Evolutionary conservation across 225 moss, liverwort and hornwort species (phyloP).

Genomic region (Sphagnum contortum): DNA sequence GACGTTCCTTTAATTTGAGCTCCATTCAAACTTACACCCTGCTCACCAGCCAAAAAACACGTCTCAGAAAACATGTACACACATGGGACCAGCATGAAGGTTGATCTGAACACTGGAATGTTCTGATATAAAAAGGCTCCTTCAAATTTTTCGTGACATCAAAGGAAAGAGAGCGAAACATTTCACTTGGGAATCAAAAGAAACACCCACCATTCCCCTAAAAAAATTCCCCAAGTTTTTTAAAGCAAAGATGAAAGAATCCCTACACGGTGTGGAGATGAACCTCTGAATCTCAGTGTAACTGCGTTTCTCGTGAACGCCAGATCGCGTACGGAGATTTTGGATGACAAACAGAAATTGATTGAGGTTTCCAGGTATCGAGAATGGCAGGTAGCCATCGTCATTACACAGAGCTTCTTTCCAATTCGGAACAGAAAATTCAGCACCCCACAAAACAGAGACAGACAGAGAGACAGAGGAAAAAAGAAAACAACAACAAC

Average conservation of each 20-base stretch:
- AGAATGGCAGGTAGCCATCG: constrained; percentile 6
- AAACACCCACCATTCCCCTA: neutral
- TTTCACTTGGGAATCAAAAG: neutral
- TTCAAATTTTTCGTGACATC: neutral
- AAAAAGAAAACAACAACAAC: too few relatives aligned
- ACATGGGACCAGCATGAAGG: neutral
- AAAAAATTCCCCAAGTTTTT: neutral
- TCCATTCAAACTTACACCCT: constrained; percentile 11
- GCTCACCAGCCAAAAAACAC: neutral
- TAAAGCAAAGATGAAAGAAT: neutral
- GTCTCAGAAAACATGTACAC: neutral
- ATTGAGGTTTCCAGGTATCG: neutral
- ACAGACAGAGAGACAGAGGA: too few relatives aligned
- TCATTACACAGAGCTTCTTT: neutral
- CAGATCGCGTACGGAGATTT: neutral
- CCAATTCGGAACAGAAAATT: too few relatives aligned
- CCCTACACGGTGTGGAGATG: neutral
- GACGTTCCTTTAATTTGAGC: constrained; percentile 7
- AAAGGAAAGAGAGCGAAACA: neutral
- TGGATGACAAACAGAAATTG: neutral
- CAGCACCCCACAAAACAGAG: too few relatives aligned
- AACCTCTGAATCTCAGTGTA: constrained; percentile 1
- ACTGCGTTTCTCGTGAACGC: neutral
- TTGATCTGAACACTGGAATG: neutral
- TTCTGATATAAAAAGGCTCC: neutral